phyloP scores from a whole-genome alignment of 345 rosid species.

The Raphanus raphanistrum region DNA sequence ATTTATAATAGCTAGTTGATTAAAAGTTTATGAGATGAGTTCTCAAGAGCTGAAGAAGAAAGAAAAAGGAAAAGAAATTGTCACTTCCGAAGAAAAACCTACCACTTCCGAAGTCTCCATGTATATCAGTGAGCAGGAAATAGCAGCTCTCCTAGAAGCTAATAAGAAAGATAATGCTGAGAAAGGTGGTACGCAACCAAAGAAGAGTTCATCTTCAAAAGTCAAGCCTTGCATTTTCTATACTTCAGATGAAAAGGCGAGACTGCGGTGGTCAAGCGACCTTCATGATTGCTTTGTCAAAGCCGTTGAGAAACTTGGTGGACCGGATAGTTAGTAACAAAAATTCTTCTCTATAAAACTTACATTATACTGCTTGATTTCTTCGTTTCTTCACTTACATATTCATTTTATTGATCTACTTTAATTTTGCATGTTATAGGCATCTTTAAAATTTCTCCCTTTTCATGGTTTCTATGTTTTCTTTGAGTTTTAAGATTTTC shows the following conservation, averaged over 20 bases:
- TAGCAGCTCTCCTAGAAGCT: background rate
- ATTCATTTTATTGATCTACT: background rate
- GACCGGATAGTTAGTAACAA: constrained; percentile 33
- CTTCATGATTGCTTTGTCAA: constrained; percentile 34
- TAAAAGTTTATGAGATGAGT: constrained; percentile 9
- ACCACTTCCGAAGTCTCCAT: constrained; percentile 8
- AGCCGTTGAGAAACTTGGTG: constrained; percentile 30
- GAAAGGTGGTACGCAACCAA: constrained; percentile 1
- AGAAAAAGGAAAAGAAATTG: constrained; percentile 30
- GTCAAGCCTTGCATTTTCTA: constrained; percentile 26
- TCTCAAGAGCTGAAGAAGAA: constrained; percentile 23
- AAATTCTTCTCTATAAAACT: background rate
- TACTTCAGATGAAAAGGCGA: constrained; percentile 32
- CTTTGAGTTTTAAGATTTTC: background rate
- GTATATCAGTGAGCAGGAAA: constrained; percentile 13
- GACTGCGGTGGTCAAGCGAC: constrained; percentile 35
- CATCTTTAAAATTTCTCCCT: background rate
- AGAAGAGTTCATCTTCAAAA: constrained; percentile 27
- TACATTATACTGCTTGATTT: background rate
- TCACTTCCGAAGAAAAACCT: background rate
- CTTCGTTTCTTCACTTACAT: constrained; percentile 1
- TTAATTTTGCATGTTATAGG: background rate
- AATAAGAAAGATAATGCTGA: background rate
- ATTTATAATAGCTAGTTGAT: background rate
- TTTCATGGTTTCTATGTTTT: background rate